Evolutionary conservation across 495 filamentous ascomycete species (phyloP), one percentile per base, ranked within the genome.

Genomic region (Pyrenopolyporus hunteri): DNA sequence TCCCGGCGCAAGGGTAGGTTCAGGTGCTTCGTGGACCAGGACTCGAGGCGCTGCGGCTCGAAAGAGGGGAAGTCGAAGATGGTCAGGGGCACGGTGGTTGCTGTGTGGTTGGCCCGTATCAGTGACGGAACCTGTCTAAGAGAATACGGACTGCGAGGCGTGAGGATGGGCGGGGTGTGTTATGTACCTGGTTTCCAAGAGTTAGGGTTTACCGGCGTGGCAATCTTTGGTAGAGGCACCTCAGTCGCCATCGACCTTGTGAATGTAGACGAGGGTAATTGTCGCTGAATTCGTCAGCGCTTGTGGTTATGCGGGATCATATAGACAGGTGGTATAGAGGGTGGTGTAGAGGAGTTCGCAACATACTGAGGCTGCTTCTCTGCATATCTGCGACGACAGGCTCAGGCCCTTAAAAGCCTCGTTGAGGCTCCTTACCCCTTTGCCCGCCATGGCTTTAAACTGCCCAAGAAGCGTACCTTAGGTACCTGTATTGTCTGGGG

Each of bases 51-150:
- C 40, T 86, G 71, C 17, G 94, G 94, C 73, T 97, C 92, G 79
- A 98, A 86, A 11, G 86, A 79, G 28, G 95, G 94, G 80, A 97
- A 99, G 66, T 81, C 76, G 85, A 97, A 89, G 78, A 96, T 83
- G 43, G 94, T 98, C 8, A 92, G 79, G 25, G 85, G 82, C 64
- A 95, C 90, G 20, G 76, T 79, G 25, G 84, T 77, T 29, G 76
- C 85, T 82, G 61, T 22, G n/a, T 23, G 25, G 7, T 36, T 1
- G 8, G 4, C 11, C 25, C n/a, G 63, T 51, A 49, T 72, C 53
- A 68, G 72, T 63, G 19, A 49, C 29, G 17, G 3, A 42, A 20
- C 22, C 11, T 4, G 7, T 16, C 17, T 40, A 10, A n/a, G 10
- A 11, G 14, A 23, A n/a, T 8, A 42, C 17, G 69, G 67, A 39